Base-by-base conservation (phyloP, 345 rosid genomes). In the Murraya koenigii region DNA sequence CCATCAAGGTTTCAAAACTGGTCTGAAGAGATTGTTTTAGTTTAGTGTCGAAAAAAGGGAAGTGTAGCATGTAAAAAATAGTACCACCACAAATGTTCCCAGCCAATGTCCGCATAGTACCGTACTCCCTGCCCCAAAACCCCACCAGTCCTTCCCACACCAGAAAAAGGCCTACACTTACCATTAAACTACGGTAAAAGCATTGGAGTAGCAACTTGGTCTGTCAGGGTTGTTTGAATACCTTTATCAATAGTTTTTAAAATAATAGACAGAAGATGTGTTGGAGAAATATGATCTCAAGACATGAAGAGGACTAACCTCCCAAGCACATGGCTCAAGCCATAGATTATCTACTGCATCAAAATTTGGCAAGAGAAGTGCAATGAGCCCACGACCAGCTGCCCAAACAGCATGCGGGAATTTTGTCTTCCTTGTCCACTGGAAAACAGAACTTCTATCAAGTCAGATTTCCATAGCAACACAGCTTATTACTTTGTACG, bases 401-500 rank as follows among this genome's bases (percentile, higher is more conserved):
- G 97, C 97, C 98, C 97, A 94, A 67, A 94, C 93, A 77, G 97
- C 95, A 86, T 93, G 98, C 32, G 97, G 95, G 77, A 88, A 90
- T 86, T 94, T 94, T 80, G 89, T 88, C 79, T 91, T 95, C 89
- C 88, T 91, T 30, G 98, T 91, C 98, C 98, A 93, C 95, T 89
- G 79, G 75, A 49, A 78, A 41, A 75, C 49, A 23, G 54, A 59
- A 80, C 56, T 60, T 26, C 47, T 8, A 65, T 83, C 71, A 72
- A 71, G 80, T 56, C 23, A 74, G 61, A 68, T 30, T 33, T 70
- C 60, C 47, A 75, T 70, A 28, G 59, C 47, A 79, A n/a, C n/a
- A 61, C 44, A 75, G n/a, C 33, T 60, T 39, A 7, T 61, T 55
- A 55, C 5, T 75, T 70, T 76, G 39, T 39, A 55, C 23, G 30